Conservation (phyloP, 2,329 filamentous ascomycete species). For the Ophiostoma ulmi region DNA sequence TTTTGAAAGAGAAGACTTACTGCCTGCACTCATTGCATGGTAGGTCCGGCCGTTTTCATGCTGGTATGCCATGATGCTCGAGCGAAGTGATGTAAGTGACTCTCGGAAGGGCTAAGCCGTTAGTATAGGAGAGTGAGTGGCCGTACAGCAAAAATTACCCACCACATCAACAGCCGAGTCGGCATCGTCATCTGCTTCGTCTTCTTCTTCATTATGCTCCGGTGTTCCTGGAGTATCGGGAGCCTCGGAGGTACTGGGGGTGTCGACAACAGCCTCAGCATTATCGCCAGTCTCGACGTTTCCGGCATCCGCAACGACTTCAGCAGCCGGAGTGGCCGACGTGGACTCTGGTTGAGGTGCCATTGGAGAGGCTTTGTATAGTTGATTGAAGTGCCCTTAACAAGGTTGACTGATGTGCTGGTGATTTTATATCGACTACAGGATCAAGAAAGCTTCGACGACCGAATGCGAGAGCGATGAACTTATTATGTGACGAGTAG, state of each 20-base stretch:
- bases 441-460: not conserved
- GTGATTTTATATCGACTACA: not conserved
- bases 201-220: not conserved
- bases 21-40: slow-evolving; percentile 30
- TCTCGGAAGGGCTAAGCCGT: slow-evolving; percentile 24
- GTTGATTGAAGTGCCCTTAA: not conserved
- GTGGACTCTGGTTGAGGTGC: not conserved
- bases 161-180: slow-evolving; percentile 11
- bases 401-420: not conserved
- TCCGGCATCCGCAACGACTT: not conserved
- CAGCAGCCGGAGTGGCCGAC: not conserved
- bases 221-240: not conserved
- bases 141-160: not conserved
- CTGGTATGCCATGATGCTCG: slow-evolving; percentile 29
- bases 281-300: not conserved
- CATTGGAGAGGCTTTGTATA: not conserved
- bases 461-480: not conserved
- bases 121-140: not conserved
- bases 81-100: slow-evolving; percentile 28
- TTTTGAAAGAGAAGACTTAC: slow-evolving; percentile 21
- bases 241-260: not conserved
- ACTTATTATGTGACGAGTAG: not conserved
- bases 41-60: slow-evolving; percentile 30
- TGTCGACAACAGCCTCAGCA: not conserved
- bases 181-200: not conserved